These are phyloP conservation scores for Debaryomyces nepalensis DNA, from an alignment of 1,139 yeast genomes.

Conservation along the genomic window DNA sequence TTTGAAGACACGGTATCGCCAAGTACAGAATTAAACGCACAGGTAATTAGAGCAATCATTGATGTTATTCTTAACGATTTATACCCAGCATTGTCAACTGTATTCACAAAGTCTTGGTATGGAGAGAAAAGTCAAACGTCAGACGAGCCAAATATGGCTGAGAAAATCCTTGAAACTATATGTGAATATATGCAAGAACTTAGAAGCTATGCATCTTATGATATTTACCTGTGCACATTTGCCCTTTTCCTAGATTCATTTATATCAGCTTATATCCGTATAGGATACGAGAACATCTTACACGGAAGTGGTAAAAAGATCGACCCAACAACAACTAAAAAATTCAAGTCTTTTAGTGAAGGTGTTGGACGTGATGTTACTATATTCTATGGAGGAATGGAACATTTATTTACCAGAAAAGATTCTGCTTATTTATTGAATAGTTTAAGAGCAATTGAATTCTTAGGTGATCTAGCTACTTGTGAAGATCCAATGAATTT, in stretches of 20 bases:
- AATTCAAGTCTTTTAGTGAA: conserved; percentile 45
- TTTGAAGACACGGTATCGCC: conserved; percentile 73
- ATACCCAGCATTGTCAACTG: conserved; percentile 46
- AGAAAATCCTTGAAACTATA: conserved; percentile 71
- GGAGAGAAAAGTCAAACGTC: conserved; percentile 37
- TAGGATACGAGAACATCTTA: conserved; percentile 50
- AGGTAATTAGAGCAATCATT: conserved; percentile 65
- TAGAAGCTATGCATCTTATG: conserved; percentile 51
- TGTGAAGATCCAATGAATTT: conserved; percentile 53
- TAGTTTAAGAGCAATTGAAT: conserved; percentile 62
- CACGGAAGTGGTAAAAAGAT: conserved; percentile 59
- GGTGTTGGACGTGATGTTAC: conserved; percentile 64
- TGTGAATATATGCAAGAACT: conserved; percentile 75
- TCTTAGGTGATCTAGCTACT: conserved; percentile 68
- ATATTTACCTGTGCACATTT: conserved; percentile 51
- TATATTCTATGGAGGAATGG: conserved; percentile 64
- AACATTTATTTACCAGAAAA: conserved; percentile 51
- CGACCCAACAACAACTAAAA: conserved; percentile 58
- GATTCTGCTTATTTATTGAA: conserved; percentile 58
- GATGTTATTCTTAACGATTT: conserved; percentile 74
- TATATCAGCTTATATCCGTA: conserved; percentile 49
- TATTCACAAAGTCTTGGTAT: conserved; percentile 52
- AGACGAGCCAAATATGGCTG: conserved; percentile 50
- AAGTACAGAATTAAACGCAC: conserved; percentile 75
- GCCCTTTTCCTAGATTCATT: conserved; percentile 47